Base-by-base conservation (phyloP, 495 filamentous ascomycete species). In the Hyphodiscus hymeniophilus region DNA sequence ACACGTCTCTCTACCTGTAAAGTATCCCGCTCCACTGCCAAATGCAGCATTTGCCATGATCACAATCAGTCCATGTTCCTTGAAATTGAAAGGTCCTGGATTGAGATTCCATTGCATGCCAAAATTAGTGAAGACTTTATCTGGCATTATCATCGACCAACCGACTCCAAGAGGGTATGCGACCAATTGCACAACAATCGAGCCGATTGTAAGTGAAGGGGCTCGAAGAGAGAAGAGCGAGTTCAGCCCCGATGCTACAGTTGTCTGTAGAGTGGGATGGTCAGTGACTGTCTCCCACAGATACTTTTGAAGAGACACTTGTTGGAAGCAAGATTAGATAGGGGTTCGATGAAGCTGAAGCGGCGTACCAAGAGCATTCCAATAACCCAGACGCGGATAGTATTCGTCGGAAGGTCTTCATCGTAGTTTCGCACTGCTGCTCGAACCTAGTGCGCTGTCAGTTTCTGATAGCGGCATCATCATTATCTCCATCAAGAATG, bases 61-160 rank as follows among this genome's bases (percentile, higher is more conserved):
- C 5, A 82, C 81, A 52, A 89, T 84, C 48, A 89, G 65, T 3
- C 78, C 74, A 68, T 89, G 84, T 58, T 87, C 83, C 58, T 89
- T 89, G 60, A 85, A 75, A 60, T 86, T 89, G 66, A 88, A 89
- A 24, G 76, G 81, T 12, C 84, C 80, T 6, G 81, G 81, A 50
- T 87, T 86, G 23, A 86, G 51, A 33, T 69, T 74, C 57, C 69
- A 76, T 18, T 67, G 57, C 24, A 69, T 32, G 6, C 81, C 80
- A 46, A 82, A 76, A 17, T 77, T 57, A 30, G 46, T 66, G 55
- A 77, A 69, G 21, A 69, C 60, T 20, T 68, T 69, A 8, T 70
- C 45, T 8, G 84, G 84, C 52, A 79, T 60, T 53, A 67, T 65
- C 45, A 55, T 61, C 10, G 28, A 28, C 42, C 51, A 78, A 15